Base-by-base conservation (phyloP, 176 grass and related monocot species). In the Oryza punctata region DNA sequence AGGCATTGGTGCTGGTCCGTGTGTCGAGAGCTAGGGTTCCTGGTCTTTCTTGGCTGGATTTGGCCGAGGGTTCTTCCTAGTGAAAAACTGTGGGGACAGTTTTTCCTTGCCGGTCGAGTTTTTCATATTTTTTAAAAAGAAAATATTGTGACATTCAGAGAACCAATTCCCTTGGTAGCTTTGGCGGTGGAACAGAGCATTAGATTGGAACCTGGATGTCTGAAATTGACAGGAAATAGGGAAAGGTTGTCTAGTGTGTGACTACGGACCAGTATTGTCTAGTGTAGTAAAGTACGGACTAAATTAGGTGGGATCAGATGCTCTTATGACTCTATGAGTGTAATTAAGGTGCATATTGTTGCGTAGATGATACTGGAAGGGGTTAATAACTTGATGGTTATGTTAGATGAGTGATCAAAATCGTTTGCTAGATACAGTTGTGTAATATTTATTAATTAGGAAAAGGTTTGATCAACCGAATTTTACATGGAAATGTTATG, bases 91-190 rank as follows among this genome's bases (percentile, higher is more conserved):
- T 35, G 33, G 33, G 33, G 33, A 35, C 33, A 6, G 33, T 35
- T 35, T 35, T 35, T 35, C 33, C 33, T 5, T 6, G 33, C 33
- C 33, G 33, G 33, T 5, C 33, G 5, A 35, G 33, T 35, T 35
- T 35, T 35, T 35, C 5, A 6, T 6, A 35, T 35, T 35, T 35
- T 35, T 35, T 33, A 5, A 33, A 33, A 33, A n/a, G n/a, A 35
- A 35, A 35, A 35, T 35, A 35, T 35, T 18, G 63, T 76, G 35
- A 59, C 57, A 35, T 63, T 82, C 44, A 63, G 15, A 38, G 14
- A 77, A 65, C 72, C 7, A 52, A 82, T 72, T 77, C 73, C n/a
- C 8, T 27, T 27, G n/a, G 57, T 30, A 65, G 72, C 72, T 78
- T 83, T 52, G 30, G 19, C 5, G 29, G 12, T 35, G 38, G 74